Base-by-base conservation (phyloP, 2,329 filamentous ascomycete genomes). In the Hortaea sp. region DNA sequence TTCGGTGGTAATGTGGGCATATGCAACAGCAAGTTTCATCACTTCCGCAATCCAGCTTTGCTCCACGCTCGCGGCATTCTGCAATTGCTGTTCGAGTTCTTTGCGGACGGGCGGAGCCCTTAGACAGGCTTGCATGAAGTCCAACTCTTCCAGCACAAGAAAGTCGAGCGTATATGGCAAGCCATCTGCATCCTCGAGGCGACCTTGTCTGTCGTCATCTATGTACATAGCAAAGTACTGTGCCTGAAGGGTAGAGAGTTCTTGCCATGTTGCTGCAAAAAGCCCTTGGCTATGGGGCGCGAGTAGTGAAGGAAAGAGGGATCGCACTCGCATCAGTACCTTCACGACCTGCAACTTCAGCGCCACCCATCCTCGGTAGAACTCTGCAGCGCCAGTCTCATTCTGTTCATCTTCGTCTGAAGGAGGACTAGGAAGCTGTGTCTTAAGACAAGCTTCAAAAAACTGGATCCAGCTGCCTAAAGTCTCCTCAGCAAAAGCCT, bases 141-240 rank as follows among this genome's bases (percentile, higher is more conserved):
- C 92, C 27, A 98, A 74, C 65, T 97, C 89, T 65, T 98, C 92
- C 6, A 97, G 72, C 3, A 97, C 81, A 43, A 98, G 76, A 60
- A 94, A 92, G 66, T 98, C 92, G 27, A 98, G 74, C 1, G 89
- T 95, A 66, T 94, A 95, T 0, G 90, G 88, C n/a, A 98, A 74
- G 38, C 82, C 82, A 63, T 98, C 90, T 3, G 85, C 79, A 63
- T 95, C 89, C 64, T 95, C 89, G 31, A 97, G 69, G 34, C 90
- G 81, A 45, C 88, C 87, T 66, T 97, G 89, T 40, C 84, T 79
- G 56, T 90, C 87, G 53, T 86, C 82, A 45, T 85, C 76, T 55
- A 97, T 86, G 66, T 94, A 98, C 60, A 95, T 81, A 53, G 83
- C 74, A 54, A 87, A 79, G 63, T 95, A 94, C 38, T 82, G 70